Evolutionary conservation across 441 rosid genomes (phyloP).

Genomic region (Populus tomentosa): DNA sequence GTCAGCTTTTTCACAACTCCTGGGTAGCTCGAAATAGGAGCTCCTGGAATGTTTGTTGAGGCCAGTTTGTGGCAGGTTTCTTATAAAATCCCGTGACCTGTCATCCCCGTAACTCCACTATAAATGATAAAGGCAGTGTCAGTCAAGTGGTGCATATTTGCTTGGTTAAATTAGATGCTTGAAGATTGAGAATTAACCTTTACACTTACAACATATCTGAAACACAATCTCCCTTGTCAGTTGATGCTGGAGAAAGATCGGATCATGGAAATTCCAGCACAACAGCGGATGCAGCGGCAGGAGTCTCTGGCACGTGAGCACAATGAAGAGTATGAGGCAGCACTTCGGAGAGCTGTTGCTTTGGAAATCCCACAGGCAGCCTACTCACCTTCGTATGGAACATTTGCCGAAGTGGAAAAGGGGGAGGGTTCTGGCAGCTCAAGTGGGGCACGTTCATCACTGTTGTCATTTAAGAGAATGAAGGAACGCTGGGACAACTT

Average conservation of each 20-base stretch:
- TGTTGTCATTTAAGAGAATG: constrained; percentile 42
- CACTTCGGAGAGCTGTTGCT: constrained; percentile 63
- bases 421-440: constrained; percentile 51
- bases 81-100: background rate
- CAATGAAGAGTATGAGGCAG: constrained; percentile 73
- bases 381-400: constrained; percentile 65
- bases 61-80: background rate
- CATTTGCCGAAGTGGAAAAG: constrained; percentile 54
- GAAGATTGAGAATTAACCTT: background rate
- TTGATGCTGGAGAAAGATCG: constrained; percentile 70
- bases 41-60: background rate
- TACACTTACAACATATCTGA: constrained; percentile 1
- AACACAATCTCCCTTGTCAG: constrained; percentile 26
- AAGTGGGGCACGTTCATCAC: constrained; percentile 20
- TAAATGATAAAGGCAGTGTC: background rate
- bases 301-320: constrained; percentile 63
- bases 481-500: constrained; percentile 57
- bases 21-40: background rate
- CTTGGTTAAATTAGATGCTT: background rate
- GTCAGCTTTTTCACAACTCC: background rate
- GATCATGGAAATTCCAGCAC: constrained; percentile 62
- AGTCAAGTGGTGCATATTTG: background rate
- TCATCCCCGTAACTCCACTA: background rate
- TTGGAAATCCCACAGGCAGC: constrained; percentile 50
- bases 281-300: constrained; percentile 76